Base-by-base conservation (phyloP, 192 early-diverging fungal genomes). In the Coemansia sp. region DNA sequence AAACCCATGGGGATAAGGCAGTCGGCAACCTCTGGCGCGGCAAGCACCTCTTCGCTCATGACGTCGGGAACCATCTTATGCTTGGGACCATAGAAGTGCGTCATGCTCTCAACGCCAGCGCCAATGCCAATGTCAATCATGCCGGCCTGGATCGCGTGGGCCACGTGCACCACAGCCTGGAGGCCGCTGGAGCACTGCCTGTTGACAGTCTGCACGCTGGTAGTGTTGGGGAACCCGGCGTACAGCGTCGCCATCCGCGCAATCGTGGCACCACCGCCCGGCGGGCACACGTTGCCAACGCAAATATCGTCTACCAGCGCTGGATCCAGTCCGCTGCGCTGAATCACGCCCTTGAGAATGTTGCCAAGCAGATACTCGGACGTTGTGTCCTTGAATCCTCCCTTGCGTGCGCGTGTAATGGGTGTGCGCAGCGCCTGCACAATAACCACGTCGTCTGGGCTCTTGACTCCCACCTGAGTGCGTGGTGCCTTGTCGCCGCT, bases 101-200 rank as follows among this genome's bases (percentile, higher is more conserved):
- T 90, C 95, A 96, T 96, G 83, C 91, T 92, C 74, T 95, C 95
- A 23, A 97, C 92, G 77, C 94, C 95, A 53, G 94, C 94, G 56
- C 95, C 94, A 71, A 98, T 94, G 67, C 96, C 96, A 60, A 93
- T 84, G 70, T 94, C 92, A 68, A 96, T 95, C 84, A 89, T 86
- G 59, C 95, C 96, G 38, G 91, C 79, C 79, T 90, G 89, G 84
- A 98, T 97, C 56, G 90, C 91, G 65, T 91, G 87, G 38, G 93
- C 96, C 64, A 96, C 91, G 74, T 91, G 85, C 60, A 87, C 92
- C 56, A 91, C 90, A 16, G 96, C 94, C 61, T 95, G 92, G 37
- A 98, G 89, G 61, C 96, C 95, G 60, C 89, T 91, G 50, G 94
- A 94, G 87, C 95, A 98, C 76, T 97, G 95, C 26, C 95, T 86